Conservation (phyloP, 129 eudicot genomes). For the Oenanthe sinensis region DNA sequence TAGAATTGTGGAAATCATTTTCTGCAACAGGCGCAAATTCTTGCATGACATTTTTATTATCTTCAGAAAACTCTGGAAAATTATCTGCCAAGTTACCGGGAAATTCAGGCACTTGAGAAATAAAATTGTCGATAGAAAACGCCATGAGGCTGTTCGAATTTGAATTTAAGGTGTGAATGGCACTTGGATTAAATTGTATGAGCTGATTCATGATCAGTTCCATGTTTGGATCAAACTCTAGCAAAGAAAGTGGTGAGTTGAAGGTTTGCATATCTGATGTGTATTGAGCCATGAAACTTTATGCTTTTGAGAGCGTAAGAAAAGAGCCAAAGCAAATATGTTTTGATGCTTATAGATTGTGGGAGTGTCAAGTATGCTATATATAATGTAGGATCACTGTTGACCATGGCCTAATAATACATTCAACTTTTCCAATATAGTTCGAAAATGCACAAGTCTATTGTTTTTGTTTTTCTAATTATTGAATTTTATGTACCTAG, state of each 20-base stretch:
- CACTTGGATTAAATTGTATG: slow-evolving; percentile 23
- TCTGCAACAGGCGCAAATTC: slow-evolving; percentile 17
- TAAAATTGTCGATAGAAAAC: slow-evolving; percentile 32
- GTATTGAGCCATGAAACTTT: slow-evolving; percentile 47
- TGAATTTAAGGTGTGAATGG: slow-evolving; percentile 19
- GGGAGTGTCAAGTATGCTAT: not conserved
- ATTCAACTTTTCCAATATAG: not conserved
- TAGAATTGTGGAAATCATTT: slow-evolving; percentile 14
- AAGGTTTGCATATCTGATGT: slow-evolving; percentile 31
- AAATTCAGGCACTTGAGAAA: slow-evolving; percentile 21
- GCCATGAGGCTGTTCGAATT: slow-evolving; percentile 35
- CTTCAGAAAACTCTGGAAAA: slow-evolving; percentile 25
- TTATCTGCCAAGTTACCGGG: slow-evolving; percentile 26
- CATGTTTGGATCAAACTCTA: slow-evolving; percentile 45
- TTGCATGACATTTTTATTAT: slow-evolving; percentile 20
- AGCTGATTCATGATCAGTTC: slow-evolving; percentile 35
- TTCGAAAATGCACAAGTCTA: not conserved
- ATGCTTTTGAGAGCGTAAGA: slow-evolving; percentile 15
- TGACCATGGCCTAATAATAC: not conserved
- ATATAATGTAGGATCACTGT: slow-evolving; percentile 13
- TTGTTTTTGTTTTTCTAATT: not conserved
- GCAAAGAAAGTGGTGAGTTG: slow-evolving; percentile 40
- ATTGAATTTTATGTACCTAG: not conserved
- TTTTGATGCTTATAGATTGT: slow-evolving; percentile 5
- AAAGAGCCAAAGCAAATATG: slow-evolving; percentile 19